phyloP scores from a whole-genome alignment of 495 filamentous ascomycete species.

The Aspergillus avenaceus region DNA sequence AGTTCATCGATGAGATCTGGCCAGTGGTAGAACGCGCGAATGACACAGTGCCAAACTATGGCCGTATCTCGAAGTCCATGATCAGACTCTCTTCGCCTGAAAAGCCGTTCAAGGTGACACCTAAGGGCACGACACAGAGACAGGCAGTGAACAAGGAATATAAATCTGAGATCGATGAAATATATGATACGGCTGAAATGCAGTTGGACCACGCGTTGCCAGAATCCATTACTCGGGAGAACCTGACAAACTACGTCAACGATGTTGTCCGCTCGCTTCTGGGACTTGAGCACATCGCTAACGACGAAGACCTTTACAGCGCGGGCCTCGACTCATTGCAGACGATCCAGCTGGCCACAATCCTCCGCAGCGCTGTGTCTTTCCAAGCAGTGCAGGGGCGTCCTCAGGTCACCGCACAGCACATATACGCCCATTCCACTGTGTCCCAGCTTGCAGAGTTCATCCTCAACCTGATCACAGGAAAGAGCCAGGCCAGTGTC shows the following conservation, averaged over 20 bases:
- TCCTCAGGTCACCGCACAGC: conserved; percentile 16
- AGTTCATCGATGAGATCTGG: conserved; percentile 35
- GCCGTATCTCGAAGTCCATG: conserved; percentile 24
- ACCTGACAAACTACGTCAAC: conserved; percentile 8
- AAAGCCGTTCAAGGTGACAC: conserved; percentile 49
- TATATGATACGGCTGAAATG: conserved; percentile 28
- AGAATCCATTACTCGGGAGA: conserved; percentile 3
- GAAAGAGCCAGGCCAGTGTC: conserved; percentile 6
- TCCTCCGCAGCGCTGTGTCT: conserved; percentile 16
- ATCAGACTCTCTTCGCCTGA: conserved; percentile 34
- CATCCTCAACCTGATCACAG: conserved; percentile 16
- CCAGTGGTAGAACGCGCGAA: conserved; percentile 46
- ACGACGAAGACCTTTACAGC: conserved; percentile 20
- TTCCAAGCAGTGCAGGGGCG: neutral
- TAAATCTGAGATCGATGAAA: conserved; percentile 45
- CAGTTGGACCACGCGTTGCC: neutral
- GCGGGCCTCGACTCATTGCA: conserved; percentile 32
- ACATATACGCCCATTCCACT: conserved; percentile 30
- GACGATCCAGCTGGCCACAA: conserved; percentile 25
- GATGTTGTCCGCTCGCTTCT: conserved; percentile 8
- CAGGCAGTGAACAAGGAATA: conserved; percentile 45
- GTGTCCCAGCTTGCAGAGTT: conserved; percentile 17
- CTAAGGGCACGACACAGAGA: conserved; percentile 55
- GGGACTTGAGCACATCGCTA: conserved; percentile 8
- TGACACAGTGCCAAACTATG: conserved; percentile 31